Percentiles rank a stretch among this genome's conserved stretches.
Evolutionary conservation across 2,329 filamentous ascomycete species (phyloP).

Genomic region (Aureobasidium leucospermi): DNA sequence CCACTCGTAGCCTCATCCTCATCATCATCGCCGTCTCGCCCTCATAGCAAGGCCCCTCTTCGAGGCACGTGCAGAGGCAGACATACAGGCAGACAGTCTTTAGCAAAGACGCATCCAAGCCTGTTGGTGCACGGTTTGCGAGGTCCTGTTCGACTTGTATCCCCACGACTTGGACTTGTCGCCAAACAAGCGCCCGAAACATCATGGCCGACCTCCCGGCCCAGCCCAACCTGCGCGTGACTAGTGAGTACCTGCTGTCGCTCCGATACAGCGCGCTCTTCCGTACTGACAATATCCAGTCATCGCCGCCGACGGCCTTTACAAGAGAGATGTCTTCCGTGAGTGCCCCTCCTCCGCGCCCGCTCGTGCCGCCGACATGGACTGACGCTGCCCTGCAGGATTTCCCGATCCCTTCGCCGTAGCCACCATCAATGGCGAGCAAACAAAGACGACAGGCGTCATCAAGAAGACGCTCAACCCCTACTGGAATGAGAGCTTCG

Average conservation of each 20-base stretch:
- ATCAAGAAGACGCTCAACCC: conserved; percentile 97
- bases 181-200: background rate
- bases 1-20: conserved; percentile 1
- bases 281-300: conserved; percentile 48
- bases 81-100: background rate
- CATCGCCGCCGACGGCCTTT: conserved; percentile 95
- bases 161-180: background rate
- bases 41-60: background rate
- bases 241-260: conserved; percentile 55
- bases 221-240: conserved; percentile 79
- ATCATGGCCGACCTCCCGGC: conserved; percentile 40
- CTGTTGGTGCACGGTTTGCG: background rate
- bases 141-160: background rate
- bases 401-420: conserved; percentile 98
- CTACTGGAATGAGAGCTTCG: conserved; percentile 99
- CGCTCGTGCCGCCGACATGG: background rate
- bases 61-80: background rate
- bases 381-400: conserved; percentile 47
- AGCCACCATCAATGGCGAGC: conserved; percentile 92
- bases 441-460: conserved; percentile 95
- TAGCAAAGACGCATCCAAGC: background rate
- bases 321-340: conserved; percentile 99
- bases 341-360: conserved; percentile 38
- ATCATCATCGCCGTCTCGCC: background rate
- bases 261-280: no score